phyloP scores from a whole-genome alignment of 805 yeast genomes.

The Ogataea haglerorum region DNA sequence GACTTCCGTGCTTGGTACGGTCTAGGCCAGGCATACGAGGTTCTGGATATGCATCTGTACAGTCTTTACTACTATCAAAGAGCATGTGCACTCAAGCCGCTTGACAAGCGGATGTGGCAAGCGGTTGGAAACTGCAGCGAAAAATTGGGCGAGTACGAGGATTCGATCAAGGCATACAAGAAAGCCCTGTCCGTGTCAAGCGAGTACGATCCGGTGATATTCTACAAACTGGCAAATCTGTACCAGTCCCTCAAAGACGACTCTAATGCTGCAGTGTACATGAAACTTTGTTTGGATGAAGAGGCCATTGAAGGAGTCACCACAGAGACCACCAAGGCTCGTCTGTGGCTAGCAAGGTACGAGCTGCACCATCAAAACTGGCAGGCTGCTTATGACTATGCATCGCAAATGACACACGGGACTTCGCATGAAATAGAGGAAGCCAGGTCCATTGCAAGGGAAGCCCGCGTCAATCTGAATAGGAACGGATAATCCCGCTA shows the following conservation, averaged over 20 bases:
- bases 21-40: conserved; percentile 96
- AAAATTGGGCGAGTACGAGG: conserved; percentile 63
- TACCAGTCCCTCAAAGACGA: conserved; percentile 54
- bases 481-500: not conserved
- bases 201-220: conserved; percentile 50
- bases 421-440: conserved; percentile 87
- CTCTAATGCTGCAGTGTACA: conserved; percentile 54
- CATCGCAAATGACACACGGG: conserved; percentile 66
- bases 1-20: conserved; percentile 99
- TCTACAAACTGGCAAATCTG: conserved; percentile 66
- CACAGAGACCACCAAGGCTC: conserved; percentile 74
- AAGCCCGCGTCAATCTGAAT: conserved; percentile 57
- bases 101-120: conserved; percentile 94
- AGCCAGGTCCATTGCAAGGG: conserved; percentile 78
- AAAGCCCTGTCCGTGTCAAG: conserved; percentile 60
- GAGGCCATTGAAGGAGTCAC: conserved; percentile 62
- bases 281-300: conserved; percentile 65
- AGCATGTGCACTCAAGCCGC: conserved; percentile 83
- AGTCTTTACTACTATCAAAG: conserved; percentile 89
- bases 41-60: conserved; percentile 89
- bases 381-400: conserved; percentile 68
- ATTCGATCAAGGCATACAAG: conserved; percentile 77
- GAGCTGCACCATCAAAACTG: conserved; percentile 57
- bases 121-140: conserved; percentile 90
- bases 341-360: conserved; percentile 79